phyloP scores from a whole-genome alignment of 2,329 filamentous ascomycete genomes.

The Iodosphaeria phyllophila region DNA sequence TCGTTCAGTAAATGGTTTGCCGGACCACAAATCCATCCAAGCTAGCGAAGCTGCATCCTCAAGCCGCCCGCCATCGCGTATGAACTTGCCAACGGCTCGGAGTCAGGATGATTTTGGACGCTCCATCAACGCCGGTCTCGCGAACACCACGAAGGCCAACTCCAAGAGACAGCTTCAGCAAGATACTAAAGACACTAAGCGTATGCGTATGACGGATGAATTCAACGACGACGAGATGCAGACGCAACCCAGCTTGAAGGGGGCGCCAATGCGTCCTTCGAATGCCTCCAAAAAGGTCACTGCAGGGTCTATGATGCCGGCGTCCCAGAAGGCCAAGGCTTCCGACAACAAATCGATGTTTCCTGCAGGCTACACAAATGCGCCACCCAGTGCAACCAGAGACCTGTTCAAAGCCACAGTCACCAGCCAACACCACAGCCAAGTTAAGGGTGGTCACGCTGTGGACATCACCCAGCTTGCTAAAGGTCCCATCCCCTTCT shows the following conservation, averaged over 20 bases:
- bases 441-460: slow-evolving; percentile 45
- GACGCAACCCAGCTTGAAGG: slow-evolving; percentile 50
- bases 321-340: slow-evolving; percentile 8
- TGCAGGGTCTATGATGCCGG: slow-evolving; percentile 1
- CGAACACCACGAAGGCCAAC: slow-evolving; percentile 49
- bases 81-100: slow-evolving; percentile 33
- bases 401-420: slow-evolving; percentile 48
- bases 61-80: slow-evolving; percentile 32
- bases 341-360: slow-evolving; percentile 46
- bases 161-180: slow-evolving; percentile 58
- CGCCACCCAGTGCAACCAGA: slow-evolving; percentile 31
- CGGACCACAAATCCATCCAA: slow-evolving; percentile 21
- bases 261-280: slow-evolving; percentile 70
- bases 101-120: slow-evolving; percentile 40
- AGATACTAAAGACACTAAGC: slow-evolving; percentile 55
- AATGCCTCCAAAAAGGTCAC: slow-evolving; percentile 49
- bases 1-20: slow-evolving; percentile 29
- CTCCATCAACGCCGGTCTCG: slow-evolving; percentile 37
- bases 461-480: slow-evolving; percentile 77
- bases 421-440: slow-evolving; percentile 46
- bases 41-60: slow-evolving; percentile 17
- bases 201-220: slow-evolving; percentile 59
- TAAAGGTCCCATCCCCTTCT: slow-evolving; percentile 79
- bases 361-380: slow-evolving; percentile 40
- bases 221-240: slow-evolving; percentile 45